Conservation (phyloP, 2,329 filamentous ascomycete genomes). For the Xylariales sp. region DNA sequence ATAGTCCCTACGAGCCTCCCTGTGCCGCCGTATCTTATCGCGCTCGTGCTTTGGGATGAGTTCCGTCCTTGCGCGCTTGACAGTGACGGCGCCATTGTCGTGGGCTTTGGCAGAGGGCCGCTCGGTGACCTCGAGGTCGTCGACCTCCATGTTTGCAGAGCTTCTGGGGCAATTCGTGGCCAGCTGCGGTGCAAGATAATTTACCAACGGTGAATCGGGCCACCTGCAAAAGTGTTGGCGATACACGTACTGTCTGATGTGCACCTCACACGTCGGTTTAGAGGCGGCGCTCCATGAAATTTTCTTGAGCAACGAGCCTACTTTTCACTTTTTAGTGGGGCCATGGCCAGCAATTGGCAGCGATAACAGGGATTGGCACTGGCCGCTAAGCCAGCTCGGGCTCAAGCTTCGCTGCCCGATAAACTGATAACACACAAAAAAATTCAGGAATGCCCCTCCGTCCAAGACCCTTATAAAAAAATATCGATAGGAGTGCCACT, state of each 20-base stretch:
- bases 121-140: conserved; percentile 22
- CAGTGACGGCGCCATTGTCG: conserved; percentile 49
- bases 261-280: background rate
- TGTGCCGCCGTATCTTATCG: conserved; percentile 46
- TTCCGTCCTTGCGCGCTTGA: conserved; percentile 45
- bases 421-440: conserved; percentile 1
- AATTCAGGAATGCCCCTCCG: conserved; percentile 2
- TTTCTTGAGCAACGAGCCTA: background rate
- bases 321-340: conserved; percentile 5
- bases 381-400: too few relatives aligned
- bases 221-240: too few relatives aligned
- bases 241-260: too few relatives aligned
- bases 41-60: conserved; percentile 48
- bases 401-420: background rate
- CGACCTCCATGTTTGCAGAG: conserved; percentile 19
- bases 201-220: too few relatives aligned
- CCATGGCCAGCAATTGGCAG: background rate
- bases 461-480: background rate
- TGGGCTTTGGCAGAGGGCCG: conserved; percentile 30
- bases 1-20: conserved; percentile 70
- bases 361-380: background rate
- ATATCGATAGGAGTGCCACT: too few relatives aligned
- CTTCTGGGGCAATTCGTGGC: background rate
- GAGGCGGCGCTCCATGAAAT: conserved; percentile 1
- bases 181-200: too few relatives aligned